Conservation (phyloP, 441 rosid species). For the Erodium trifolium region DNA sequence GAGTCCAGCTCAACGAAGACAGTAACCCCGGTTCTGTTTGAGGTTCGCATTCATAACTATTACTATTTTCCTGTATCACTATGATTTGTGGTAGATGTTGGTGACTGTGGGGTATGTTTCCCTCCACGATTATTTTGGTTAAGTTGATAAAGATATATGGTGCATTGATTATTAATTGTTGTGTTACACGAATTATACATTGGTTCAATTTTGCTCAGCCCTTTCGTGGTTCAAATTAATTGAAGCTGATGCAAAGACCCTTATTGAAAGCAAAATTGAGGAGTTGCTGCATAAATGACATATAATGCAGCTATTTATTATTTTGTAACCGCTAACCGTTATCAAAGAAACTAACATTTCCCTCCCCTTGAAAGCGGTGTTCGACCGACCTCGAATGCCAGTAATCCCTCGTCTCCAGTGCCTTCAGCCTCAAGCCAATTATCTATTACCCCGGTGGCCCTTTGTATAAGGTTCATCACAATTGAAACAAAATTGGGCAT, state of each 20-base stretch:
- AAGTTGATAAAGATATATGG: background rate
- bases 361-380: too few relatives aligned
- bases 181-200: background rate
- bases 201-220: background rate
- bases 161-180: background rate
- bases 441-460: too few relatives aligned
- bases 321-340: too few relatives aligned
- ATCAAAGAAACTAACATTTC: too few relatives aligned
- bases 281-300: too few relatives aligned
- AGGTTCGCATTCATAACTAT: constrained; percentile 30
- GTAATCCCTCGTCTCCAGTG: too few relatives aligned
- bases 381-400: too few relatives aligned
- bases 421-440: too few relatives aligned
- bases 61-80: background rate
- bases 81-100: background rate
- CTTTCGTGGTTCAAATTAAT: background rate
- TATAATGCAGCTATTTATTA: too few relatives aligned
- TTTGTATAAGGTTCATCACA: too few relatives aligned
- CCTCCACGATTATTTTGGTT: background rate
- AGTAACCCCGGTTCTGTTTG: constrained; percentile 42
- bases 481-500: too few relatives aligned
- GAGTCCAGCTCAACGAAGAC: constrained; percentile 43
- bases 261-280: too few relatives aligned
- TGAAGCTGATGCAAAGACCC: background rate
- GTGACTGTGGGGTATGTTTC: background rate